These are phyloP conservation scores for Globisporangium megalacanthum DNA, from an alignment of 352 stramenopile species.

Conservation along the genomic window DNA sequence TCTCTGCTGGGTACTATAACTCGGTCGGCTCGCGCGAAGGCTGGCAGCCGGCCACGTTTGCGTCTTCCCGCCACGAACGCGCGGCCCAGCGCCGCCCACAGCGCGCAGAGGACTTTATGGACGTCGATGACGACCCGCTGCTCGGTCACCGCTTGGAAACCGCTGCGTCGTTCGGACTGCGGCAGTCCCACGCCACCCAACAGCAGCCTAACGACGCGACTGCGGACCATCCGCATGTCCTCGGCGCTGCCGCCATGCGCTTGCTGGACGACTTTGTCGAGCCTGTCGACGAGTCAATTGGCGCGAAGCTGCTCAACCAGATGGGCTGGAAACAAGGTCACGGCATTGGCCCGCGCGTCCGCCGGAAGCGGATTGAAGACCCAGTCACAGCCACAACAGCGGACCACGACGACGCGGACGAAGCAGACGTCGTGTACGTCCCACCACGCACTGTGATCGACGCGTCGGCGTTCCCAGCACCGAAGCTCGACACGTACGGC, in stretches of 20 bases:
- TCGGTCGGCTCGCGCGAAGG: slow-evolving; percentile 88
- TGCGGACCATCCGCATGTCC: slow-evolving; percentile 6
- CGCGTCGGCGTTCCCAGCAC: slow-evolving; percentile 46
- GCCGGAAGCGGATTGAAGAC: slow-evolving; percentile 35
- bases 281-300: slow-evolving; percentile 72
- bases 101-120: slow-evolving; percentile 91
- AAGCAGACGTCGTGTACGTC: slow-evolving; percentile 45
- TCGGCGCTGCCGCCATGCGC: slow-evolving; percentile 17
- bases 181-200: slow-evolving; percentile 30
- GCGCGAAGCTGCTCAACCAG: slow-evolving; percentile 68
- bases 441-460: slow-evolving; percentile 54
- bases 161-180: slow-evolving; percentile 54
- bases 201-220: slow-evolving; percentile 13
- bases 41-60: slow-evolving; percentile 81
- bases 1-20: slow-evolving; percentile 93
- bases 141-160: slow-evolving; percentile 75
- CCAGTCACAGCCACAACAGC: background rate
- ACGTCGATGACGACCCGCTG: slow-evolving; percentile 90
- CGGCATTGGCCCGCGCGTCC: slow-evolving; percentile 72
- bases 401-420: slow-evolving; percentile 18
- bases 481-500: slow-evolving; percentile 73
- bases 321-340: slow-evolving; percentile 92
- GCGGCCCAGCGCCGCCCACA: slow-evolving; percentile 25
- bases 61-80: slow-evolving; percentile 60
- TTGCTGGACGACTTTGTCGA: slow-evolving; percentile 76